Percentiles rank a stretch among this genome's conserved stretches.
Conservation (phyloP, 352 stramenopile genomes). For the Pythium dissimile region DNA sequence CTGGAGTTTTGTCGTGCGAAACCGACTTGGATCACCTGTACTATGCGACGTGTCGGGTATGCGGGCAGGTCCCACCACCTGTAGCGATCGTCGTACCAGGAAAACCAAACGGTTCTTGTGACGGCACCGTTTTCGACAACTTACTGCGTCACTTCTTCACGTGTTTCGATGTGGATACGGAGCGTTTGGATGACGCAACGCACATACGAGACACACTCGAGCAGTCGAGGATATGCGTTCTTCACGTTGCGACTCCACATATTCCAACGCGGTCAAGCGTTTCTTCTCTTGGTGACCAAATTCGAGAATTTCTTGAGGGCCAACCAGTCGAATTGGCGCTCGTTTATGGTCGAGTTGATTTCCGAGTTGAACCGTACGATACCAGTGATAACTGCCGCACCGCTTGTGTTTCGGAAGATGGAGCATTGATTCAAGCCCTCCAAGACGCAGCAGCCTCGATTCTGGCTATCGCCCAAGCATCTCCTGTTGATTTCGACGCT, state of each 20-base stretch:
- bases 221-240: slow-evolving; percentile 3
- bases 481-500: background rate
- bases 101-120: background rate
- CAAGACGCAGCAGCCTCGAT: slow-evolving; percentile 7
- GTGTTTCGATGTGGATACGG: background rate
- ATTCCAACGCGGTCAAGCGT: background rate
- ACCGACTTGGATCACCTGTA: slow-evolving; percentile 10
- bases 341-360: no score
- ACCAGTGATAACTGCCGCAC: no score
- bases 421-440: background rate
- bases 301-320: background rate
- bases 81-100: slow-evolving; percentile 4
- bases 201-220: background rate
- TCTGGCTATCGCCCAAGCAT: background rate
- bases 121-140: background rate
- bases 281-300: background rate
- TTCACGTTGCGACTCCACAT: background rate
- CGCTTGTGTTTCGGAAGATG: background rate
- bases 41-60: slow-evolving; percentile 10
- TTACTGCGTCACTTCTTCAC: slow-evolving; percentile 6
- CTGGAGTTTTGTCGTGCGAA: background rate
- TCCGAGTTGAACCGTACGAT: no score
- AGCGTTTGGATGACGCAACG: background rate
- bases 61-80: slow-evolving; percentile 1
- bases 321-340: background rate